Evolutionary conservation across 352 stramenopile species (phyloP).

Genomic region (Globisporangium mamillatum): DNA sequence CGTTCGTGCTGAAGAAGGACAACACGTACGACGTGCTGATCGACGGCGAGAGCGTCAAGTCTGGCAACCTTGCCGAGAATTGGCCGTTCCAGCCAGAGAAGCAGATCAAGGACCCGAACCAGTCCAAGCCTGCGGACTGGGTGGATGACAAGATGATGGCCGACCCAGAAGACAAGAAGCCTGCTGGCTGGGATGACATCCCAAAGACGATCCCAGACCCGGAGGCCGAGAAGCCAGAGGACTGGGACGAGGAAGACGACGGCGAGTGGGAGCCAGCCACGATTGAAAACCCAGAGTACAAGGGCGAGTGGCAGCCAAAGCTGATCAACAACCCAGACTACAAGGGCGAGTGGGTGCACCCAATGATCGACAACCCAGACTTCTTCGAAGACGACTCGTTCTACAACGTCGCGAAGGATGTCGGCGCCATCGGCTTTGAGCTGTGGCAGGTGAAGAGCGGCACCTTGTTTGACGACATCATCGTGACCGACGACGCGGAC

Average conservation of each 20-base stretch:
- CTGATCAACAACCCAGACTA: slow-evolving; percentile 99
- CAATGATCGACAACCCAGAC: slow-evolving; percentile 96
- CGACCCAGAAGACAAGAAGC: slow-evolving; percentile 95
- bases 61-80: slow-evolving; percentile 91
- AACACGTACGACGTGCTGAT: slow-evolving; percentile 97
- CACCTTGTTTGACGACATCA: slow-evolving; percentile 99
- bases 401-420: slow-evolving; percentile 95
- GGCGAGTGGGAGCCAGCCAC: slow-evolving; percentile 96
- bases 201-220: slow-evolving; percentile 96
- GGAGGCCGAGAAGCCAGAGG: slow-evolving; percentile 95
- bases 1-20: slow-evolving; percentile 95
- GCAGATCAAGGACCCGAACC: slow-evolving; percentile 96
- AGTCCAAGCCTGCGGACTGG: slow-evolving; percentile 98
- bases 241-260: slow-evolving; percentile 99
- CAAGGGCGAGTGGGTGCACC: slow-evolving; percentile 98
- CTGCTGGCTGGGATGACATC: slow-evolving; percentile 96
- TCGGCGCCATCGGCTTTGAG: slow-evolving; percentile 98
- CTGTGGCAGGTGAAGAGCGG: slow-evolving; percentile 98
- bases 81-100: slow-evolving; percentile 96
- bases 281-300: slow-evolving; percentile 97
- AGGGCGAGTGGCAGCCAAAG: slow-evolving; percentile 97
- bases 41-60: slow-evolving; percentile 94
- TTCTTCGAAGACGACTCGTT: slow-evolving; percentile 95
- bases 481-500: slow-evolving; percentile 96
- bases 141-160: slow-evolving; percentile 94